Evolutionary conservation across 371 early-diverging fungal genomes (phyloP), one percentile per base, ranked within the genome.

Genomic region (Saksenaea vasiformis): DNA sequence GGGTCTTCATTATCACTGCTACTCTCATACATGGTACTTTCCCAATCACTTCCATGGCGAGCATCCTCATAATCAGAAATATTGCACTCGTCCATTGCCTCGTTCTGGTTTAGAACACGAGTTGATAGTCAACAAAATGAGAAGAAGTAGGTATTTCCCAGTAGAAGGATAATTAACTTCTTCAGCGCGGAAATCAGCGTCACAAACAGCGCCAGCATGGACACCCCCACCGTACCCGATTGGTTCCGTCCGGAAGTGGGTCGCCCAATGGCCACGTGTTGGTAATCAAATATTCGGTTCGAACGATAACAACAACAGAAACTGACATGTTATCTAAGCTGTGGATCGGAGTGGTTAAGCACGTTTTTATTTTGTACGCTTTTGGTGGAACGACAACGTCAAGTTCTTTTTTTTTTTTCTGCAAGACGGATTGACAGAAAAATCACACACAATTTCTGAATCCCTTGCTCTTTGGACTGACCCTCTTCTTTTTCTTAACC

Each of bases 11-110:
- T 38, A 24, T 57, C 24, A 13, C 38, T 38, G 38, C 38, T 57
- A 37, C 58, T 57, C 5, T 35, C 36, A 13, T 28, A 13, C 22
- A 63, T 53, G 54, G 65, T 51, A 44, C 64, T 58, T 15, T 54
- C 60, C 41, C 66, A 60, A 17, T 61, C 60, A 41, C 62, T 65
- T 41, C 58, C 38, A 34, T 56, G 37, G 26, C 62, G 44, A 51
- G 56, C 54, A 19, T 69, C 70, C 65, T 73, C 73, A 51, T 58
- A 61, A 31, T 73, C 73, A 28, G 73, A 73, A 43, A 73, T 73
- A 37, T 65, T 60, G 53, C 73, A 73, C 57, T 69, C 68, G 43
- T 17, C 43, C 43, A 41, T 41, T 41, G 43, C 14, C 43, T 41
- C 14, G 14, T n/a, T 41, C 14, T 41, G 43, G 13, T 41, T 5